These are phyloP conservation scores for Mimosa bimucronata DNA, from an alignment of 306 rosid species.

Conservation along the genomic window DNA sequence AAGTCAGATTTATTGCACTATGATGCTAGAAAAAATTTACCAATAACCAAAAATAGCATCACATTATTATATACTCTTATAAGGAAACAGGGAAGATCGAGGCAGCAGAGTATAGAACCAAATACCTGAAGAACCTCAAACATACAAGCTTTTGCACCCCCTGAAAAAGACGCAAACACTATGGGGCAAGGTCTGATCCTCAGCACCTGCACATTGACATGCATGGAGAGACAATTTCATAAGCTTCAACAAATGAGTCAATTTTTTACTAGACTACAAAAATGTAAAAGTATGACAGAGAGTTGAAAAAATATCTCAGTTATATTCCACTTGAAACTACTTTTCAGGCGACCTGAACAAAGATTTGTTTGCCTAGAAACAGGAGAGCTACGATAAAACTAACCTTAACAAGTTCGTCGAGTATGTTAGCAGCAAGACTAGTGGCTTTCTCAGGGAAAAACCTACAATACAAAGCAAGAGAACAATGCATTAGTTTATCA, in stretches of 20 bases:
- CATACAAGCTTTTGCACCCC: constrained; percentile 94
- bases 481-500: constrained; percentile 5
- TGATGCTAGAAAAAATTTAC: constrained; percentile 8
- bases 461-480: constrained; percentile 53
- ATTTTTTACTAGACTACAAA: background rate
- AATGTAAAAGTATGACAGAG: background rate
- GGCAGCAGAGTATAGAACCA: constrained; percentile 14
- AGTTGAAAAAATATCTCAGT: background rate
- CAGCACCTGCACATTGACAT: constrained; percentile 61
- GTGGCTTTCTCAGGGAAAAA: constrained; percentile 91
- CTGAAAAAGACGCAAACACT: constrained; percentile 88
- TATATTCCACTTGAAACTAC: constrained; percentile 20
- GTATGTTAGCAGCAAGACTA: constrained; percentile 63
- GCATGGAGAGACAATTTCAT: constrained; percentile 28
- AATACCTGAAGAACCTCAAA: constrained; percentile 83
- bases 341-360: background rate
- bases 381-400: constrained; percentile 23
- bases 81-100: background rate
- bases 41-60: background rate
- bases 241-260: constrained; percentile 27
- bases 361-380: background rate
- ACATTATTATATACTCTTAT: background rate
- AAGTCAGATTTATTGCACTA: constrained; percentile 7
- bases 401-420: constrained; percentile 83
- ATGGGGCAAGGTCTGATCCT: constrained; percentile 78